A percentile compares a stretch with the other conserved stretches of the same genome.
Evolutionary conservation across 352 stramenopile species (phyloP).

Genomic region (Globisporangium recalcitrans): DNA sequence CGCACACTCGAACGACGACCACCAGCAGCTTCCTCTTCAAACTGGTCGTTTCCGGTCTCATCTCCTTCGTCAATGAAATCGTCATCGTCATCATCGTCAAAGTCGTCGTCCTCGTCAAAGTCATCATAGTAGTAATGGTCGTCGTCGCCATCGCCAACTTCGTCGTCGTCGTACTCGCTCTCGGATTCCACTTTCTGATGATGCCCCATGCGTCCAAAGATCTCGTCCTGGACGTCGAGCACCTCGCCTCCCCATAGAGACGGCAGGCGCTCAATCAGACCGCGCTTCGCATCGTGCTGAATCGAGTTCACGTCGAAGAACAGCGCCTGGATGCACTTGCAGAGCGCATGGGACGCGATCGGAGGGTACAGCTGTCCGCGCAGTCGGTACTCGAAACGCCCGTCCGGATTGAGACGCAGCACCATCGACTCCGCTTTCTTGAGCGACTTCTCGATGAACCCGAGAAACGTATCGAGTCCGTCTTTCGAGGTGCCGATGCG

Average conservation of each 20-base stretch:
- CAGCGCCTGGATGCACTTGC: conserved; percentile 60
- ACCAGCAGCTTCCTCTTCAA: conserved; percentile 26
- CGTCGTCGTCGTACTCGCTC: conserved; percentile 44
- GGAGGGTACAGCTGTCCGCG: conserved; percentile 65
- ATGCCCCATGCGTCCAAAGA: conserved; percentile 38
- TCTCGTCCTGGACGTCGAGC: conserved; percentile 58
- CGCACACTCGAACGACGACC: neutral
- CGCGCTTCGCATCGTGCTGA: conserved; percentile 71
- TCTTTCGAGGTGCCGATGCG: conserved; percentile 50
- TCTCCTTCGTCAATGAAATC: conserved; percentile 25
- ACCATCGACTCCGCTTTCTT: conserved; percentile 82
- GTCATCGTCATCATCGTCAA: conserved; percentile 32
- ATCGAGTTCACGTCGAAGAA: conserved; percentile 84
- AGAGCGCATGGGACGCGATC: conserved; percentile 60
- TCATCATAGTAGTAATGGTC: conserved; percentile 22
- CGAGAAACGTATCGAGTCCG: conserved; percentile 53
- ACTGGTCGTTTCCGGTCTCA: conserved; percentile 15
- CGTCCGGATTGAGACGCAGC: conserved; percentile 55
- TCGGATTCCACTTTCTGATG: conserved; percentile 36
- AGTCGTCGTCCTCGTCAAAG: conserved; percentile 23
- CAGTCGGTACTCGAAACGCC: conserved; percentile 62
- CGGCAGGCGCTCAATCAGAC: conserved; percentile 66
- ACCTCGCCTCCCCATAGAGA: conserved; percentile 64
- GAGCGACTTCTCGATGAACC: conserved; percentile 78
- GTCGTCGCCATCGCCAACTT: conserved; percentile 25